Evolutionary conservation across 805 yeast species (phyloP).

Genomic region (Starmerella davenportii): DNA sequence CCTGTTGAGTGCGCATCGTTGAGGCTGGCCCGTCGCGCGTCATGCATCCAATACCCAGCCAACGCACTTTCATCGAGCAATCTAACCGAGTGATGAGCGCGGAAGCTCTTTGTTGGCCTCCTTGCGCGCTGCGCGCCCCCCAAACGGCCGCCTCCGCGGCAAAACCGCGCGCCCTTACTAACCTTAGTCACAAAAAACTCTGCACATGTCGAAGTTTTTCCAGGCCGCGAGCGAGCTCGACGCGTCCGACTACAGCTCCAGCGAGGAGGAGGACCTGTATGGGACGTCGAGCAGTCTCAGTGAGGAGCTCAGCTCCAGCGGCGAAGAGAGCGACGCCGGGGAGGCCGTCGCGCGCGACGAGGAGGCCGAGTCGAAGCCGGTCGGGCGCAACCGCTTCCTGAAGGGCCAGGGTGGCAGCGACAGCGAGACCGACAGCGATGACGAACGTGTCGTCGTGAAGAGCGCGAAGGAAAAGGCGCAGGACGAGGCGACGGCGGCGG

Average conservation of each 20-base stretch:
- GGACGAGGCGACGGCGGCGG: constrained; percentile 58
- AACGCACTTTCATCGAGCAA: no score
- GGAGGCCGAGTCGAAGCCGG: constrained; percentile 25
- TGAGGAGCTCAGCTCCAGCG: constrained; percentile 6
- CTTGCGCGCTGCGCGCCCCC: no score
- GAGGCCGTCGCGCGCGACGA: constrained; percentile 16
- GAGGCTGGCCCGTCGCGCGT: no score
- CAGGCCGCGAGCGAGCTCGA: constrained; percentile 30
- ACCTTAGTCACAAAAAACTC: neutral
- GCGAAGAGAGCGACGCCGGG: constrained; percentile 29
- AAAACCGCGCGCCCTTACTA: no score
- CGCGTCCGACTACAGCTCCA: constrained; percentile 41
- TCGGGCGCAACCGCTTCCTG: constrained; percentile 22
- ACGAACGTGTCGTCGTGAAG: constrained; percentile 70
- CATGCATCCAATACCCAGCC: no score
- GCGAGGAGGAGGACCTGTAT: constrained; percentile 41
- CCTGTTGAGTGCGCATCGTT: no score
- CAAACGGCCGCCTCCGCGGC: no score
- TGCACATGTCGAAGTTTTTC: constrained; percentile 78
- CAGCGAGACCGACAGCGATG: constrained; percentile 39
- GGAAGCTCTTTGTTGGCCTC: no score
- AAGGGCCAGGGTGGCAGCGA: constrained; percentile 26
- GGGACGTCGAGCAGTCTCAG: constrained; percentile 21
- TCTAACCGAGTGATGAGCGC: no score
- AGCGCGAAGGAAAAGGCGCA: constrained; percentile 82